phyloP scores from a whole-genome alignment of 2,329 filamentous ascomycete species.

The Paraconiothyrium brasiliense region DNA sequence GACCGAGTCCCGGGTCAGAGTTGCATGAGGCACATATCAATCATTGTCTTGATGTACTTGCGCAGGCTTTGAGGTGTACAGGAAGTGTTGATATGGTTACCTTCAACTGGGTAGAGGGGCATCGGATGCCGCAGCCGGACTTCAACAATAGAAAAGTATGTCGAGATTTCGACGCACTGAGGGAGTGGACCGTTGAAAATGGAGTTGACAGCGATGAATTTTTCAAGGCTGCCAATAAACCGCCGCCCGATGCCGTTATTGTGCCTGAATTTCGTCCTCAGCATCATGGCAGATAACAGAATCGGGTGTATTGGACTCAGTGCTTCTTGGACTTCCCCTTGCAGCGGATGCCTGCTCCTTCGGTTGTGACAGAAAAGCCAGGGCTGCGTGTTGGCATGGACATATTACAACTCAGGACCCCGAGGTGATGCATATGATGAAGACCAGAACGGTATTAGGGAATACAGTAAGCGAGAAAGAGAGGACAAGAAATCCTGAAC shows the following conservation, averaged over 20 bases:
- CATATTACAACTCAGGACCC: too few species aligned
- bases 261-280: conserved; percentile 9
- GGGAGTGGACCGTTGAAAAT: conserved; percentile 16
- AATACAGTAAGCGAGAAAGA: too few species aligned
- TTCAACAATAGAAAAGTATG: conserved; percentile 20
- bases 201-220: conserved; percentile 8
- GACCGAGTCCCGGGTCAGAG: conserved; percentile 9
- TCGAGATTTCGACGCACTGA: conserved; percentile 19
- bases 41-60: conserved; percentile 17
- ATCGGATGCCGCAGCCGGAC: conserved; percentile 21
- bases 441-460: too few species aligned
- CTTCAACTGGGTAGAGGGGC: conserved; percentile 21
- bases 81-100: conserved; percentile 20
- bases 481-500: too few species aligned
- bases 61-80: conserved; percentile 18
- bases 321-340: neutral
- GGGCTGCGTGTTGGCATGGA: too few species aligned
- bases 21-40: conserved; percentile 19
- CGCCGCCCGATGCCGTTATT: conserved; percentile 11
- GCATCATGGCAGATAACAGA: neutral
- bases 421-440: too few species aligned
- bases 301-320: too few species aligned
- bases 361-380: too few species aligned
- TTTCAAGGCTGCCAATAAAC: conserved; percentile 12
- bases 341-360: too few species aligned